Conservation (phyloP, 352 stramenopile genomes). For the Phytophthora hibernalis region DNA sequence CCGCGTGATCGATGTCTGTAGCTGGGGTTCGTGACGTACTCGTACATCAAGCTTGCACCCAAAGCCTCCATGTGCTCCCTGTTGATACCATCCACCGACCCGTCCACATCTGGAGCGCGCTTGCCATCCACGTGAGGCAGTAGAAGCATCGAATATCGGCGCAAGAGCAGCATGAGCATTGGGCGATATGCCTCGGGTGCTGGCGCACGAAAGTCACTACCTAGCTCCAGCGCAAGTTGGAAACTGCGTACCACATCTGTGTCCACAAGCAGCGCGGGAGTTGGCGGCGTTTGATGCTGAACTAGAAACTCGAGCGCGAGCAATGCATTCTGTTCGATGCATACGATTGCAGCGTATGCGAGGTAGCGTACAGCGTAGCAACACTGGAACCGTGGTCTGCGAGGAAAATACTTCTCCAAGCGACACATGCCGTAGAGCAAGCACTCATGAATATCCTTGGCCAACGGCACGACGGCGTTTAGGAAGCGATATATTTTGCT, state of each 20-base stretch:
- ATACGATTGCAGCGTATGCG: conserved; percentile 46
- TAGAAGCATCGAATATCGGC: conserved; percentile 35
- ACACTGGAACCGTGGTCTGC: conserved; percentile 32
- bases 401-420: conserved; percentile 41
- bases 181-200: conserved; percentile 46
- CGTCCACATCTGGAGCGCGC: neutral
- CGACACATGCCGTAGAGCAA: conserved; percentile 49
- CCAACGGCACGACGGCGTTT: neutral
- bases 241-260: conserved; percentile 50
- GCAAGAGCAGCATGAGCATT: conserved; percentile 48
- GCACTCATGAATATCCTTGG: conserved; percentile 18
- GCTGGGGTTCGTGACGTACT: conserved; percentile 46
- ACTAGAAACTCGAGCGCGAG: conserved; percentile 43
- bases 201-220: conserved; percentile 35
- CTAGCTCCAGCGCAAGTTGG: conserved; percentile 40
- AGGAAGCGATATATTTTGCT: neutral
- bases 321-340: conserved; percentile 53
- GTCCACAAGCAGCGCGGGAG: conserved; percentile 40
- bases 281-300: conserved; percentile 6
- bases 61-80: conserved; percentile 43
- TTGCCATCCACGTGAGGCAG: conserved; percentile 31
- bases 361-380: conserved; percentile 52
- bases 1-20: conserved; percentile 18
- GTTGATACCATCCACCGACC: conserved; percentile 1
- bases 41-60: conserved; percentile 59